phyloP scores from a whole-genome alignment of 805 yeast genomes.

The Teunomyces funiuensis region DNA sequence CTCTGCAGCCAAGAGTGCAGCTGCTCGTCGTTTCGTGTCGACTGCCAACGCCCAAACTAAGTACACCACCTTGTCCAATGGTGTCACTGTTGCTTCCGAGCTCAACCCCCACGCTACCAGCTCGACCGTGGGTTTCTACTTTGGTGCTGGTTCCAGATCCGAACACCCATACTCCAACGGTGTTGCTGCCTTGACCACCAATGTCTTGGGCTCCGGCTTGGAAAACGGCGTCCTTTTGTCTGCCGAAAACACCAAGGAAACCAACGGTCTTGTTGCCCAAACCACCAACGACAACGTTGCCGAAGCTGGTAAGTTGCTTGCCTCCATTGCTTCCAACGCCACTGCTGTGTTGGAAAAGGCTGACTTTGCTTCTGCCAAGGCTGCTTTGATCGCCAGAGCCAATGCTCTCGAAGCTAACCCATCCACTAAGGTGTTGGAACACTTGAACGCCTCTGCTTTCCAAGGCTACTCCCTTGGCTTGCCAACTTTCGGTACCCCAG shows the following conservation, averaged over 20 bases:
- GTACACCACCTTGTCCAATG: constrained; percentile 71
- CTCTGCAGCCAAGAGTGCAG: constrained; percentile 24
- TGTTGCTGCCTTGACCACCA: constrained; percentile 64
- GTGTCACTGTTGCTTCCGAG: constrained; percentile 73
- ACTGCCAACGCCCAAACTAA: constrained; percentile 59
- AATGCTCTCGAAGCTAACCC: constrained; percentile 57
- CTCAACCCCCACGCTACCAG: constrained; percentile 53
- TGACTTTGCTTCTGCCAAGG: constrained; percentile 49
- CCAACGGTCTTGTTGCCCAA: constrained; percentile 60
- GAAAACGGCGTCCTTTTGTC: constrained; percentile 58
- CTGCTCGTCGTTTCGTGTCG: constrained; percentile 57
- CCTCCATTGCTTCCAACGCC: constrained; percentile 41
- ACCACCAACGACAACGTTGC: constrained; percentile 49
- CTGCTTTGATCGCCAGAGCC: constrained; percentile 45
- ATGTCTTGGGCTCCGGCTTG: constrained; percentile 41
- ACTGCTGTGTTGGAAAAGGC: constrained; percentile 41
- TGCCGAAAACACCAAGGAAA: constrained; percentile 59
- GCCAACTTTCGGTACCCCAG: constrained; percentile 75
- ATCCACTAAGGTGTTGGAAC: constrained; percentile 62
- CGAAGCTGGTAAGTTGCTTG: constrained; percentile 54
- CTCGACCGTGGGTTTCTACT: constrained; percentile 66
- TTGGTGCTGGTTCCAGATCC: constrained; percentile 76
- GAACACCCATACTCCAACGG: constrained; percentile 84
- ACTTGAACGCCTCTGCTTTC: constrained; percentile 80
- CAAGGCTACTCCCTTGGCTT: constrained; percentile 80